phyloP scores from a whole-genome alignment of 1,284 basidiomycete species.

The Sutorius eximius region DNA sequence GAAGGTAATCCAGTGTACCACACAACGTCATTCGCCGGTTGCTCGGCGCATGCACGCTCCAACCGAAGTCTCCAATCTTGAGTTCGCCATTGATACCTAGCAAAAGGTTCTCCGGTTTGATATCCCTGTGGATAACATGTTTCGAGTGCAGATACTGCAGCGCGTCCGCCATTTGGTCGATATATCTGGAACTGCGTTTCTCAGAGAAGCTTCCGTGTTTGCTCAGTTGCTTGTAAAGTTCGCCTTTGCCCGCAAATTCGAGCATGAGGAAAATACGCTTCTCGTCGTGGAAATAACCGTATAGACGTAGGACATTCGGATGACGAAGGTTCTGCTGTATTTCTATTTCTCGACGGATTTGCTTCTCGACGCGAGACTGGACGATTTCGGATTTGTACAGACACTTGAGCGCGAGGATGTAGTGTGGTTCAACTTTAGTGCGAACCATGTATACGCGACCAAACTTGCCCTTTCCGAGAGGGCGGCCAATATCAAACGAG shows the following conservation, averaged over 20 bases:
- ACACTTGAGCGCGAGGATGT: constrained; percentile 96
- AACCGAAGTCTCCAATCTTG: constrained; percentile 99
- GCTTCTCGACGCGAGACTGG: constrained; percentile 85
- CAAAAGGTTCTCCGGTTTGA: constrained; percentile 97
- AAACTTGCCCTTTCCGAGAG: constrained; percentile 98
- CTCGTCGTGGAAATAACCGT: constrained; percentile 97
- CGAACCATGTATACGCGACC: constrained; percentile 98
- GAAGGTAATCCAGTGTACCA: constrained; percentile 95
- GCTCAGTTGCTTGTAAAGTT: constrained; percentile 93
- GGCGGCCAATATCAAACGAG: constrained; percentile 92
- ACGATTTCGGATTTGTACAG: constrained; percentile 97
- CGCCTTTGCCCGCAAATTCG: constrained; percentile 94
- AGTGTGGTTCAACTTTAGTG: constrained; percentile 83
- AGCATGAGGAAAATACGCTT: constrained; percentile 98
- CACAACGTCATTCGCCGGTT: constrained; percentile 88
- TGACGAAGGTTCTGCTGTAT: constrained; percentile 98
- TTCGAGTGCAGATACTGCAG: constrained; percentile 91
- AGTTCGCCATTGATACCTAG: constrained; percentile 95
- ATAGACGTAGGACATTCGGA: constrained; percentile 91
- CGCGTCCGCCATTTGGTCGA: constrained; percentile 98
- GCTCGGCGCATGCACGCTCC: constrained; percentile 97
- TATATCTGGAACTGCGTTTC: constrained; percentile 83
- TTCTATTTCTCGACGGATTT: constrained; percentile 96
- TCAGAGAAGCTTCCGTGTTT: constrained; percentile 88
- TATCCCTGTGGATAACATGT: constrained; percentile 98